Percentiles rank a stretch among this genome's conserved stretches.
phyloP scores from a whole-genome alignment of 495 filamentous ascomycete genomes.

The Letharia lupina region DNA sequence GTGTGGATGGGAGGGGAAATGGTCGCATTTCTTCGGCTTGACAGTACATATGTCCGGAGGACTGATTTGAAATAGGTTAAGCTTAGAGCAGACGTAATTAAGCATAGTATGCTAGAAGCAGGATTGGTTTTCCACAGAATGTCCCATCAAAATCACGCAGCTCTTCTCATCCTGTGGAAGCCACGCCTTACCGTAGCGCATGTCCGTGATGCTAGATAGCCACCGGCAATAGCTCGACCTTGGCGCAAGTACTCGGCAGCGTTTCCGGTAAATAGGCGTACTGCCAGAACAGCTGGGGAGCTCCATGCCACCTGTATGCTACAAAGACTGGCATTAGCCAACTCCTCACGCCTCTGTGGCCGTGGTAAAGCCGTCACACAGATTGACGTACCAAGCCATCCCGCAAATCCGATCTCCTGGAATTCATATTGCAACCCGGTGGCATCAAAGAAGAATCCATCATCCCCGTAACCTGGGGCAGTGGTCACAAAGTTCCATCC shows the following conservation, averaged over 20 bases:
- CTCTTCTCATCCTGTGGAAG: no score
- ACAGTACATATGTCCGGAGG: no score
- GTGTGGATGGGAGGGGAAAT: no score
- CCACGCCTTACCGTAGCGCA: no score
- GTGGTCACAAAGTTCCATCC: conserved; percentile 33
- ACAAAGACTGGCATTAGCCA: conserved; percentile 1
- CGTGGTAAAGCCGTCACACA: background rate
- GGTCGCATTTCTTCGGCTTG: no score
- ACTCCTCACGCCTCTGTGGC: background rate
- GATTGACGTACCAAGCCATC: conserved; percentile 42
- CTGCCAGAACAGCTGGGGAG: conserved; percentile 46
- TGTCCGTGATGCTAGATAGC: background rate
- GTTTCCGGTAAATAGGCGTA: conserved; percentile 26
- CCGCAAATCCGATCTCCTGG: conserved; percentile 33
- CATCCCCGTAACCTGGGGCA: conserved; percentile 33
- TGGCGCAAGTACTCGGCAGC: conserved; percentile 39
- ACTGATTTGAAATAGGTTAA: no score
- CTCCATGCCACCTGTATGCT: conserved; percentile 51
- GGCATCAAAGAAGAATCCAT: conserved; percentile 36
- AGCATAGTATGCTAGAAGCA: no score
- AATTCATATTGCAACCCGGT: conserved; percentile 28
- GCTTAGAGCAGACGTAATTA: no score
- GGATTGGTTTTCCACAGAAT: no score
- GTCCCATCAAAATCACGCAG: no score
- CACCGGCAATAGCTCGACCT: conserved; percentile 32